Conservation (phyloP, 2,329 filamentous ascomycete species). For the Xylariaceae sp. region DNA sequence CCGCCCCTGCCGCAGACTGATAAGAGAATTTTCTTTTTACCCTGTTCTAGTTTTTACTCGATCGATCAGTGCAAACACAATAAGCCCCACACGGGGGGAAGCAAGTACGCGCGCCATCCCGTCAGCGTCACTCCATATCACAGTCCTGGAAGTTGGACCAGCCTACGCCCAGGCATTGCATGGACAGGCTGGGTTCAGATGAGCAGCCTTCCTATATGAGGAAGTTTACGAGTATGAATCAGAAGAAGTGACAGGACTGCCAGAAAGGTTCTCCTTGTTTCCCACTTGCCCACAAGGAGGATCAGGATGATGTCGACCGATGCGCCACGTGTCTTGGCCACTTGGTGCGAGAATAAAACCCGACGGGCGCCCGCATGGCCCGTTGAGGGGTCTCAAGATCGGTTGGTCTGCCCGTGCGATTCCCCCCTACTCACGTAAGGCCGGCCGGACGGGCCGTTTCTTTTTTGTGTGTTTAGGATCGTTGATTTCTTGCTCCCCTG, state of each 20-base stretch:
- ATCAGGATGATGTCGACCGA: slow-evolving; percentile 3
- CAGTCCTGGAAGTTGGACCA: not conserved
- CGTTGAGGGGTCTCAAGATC: slow-evolving; percentile 2
- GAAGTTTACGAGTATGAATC: not conserved
- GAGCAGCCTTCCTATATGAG: not conserved
- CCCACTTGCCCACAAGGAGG: not conserved
- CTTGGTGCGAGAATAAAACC: not conserved
- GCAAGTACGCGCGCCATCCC: slow-evolving; percentile 14
- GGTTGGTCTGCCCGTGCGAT: slow-evolving; percentile 3
- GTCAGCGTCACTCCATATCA: slow-evolving; percentile 13
- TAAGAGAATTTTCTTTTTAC: not conserved
- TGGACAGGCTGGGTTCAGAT: not conserved
- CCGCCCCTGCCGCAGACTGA: not conserved
- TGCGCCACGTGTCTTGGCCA: slow-evolving; percentile 13
- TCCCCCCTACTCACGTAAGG: not conserved
- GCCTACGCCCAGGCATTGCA: not conserved
- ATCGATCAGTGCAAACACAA: slow-evolving; percentile 12
- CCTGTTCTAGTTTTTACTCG: not conserved
- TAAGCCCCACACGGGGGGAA: slow-evolving; percentile 8
- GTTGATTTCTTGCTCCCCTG: not conserved
- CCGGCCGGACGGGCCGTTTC: not conserved
- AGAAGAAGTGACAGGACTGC: not conserved
- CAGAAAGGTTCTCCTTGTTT: not conserved
- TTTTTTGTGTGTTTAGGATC: not conserved
- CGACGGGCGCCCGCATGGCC: slow-evolving; percentile 11